These are phyloP conservation scores for Paramecium primaurelia DNA, from an alignment of 73 alveolate species.

Conservation along the genomic window DNA sequence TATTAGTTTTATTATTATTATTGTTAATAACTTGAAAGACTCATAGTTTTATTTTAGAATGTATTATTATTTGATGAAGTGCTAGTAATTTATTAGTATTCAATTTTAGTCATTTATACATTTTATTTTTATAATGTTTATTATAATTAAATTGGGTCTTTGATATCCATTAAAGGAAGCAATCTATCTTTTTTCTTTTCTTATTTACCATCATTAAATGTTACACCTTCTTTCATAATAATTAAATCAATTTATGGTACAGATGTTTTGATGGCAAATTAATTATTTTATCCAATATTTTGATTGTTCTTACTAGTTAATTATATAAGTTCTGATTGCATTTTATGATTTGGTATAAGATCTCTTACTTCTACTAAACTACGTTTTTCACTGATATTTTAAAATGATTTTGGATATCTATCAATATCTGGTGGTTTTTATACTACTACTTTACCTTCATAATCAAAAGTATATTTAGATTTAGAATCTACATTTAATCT, in stretches of 20 bases:
- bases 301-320: background rate
- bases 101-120: conserved; percentile 9
- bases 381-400: conserved; percentile 1
- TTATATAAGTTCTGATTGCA: background rate
- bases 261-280: background rate
- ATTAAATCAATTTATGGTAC: background rate
- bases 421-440: conserved; percentile 45
- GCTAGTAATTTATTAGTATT: background rate
- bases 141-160: background rate
- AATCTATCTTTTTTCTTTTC: conserved; percentile 19
- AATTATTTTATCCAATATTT: background rate
- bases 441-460: background rate
- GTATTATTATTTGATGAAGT: background rate
- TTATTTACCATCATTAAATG: background rate
- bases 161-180: background rate
- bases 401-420: conserved; percentile 27
- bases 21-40: background rate
- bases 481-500: conserved; percentile 39
- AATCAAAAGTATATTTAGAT: conserved; percentile 25
- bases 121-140: background rate
- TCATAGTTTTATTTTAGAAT: background rate
- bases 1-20: background rate
- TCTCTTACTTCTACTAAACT: conserved; percentile 16
- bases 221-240: conserved; percentile 19
- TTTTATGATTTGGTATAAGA: background rate